Conservation (phyloP, 805 yeast genomes). For the Priceomyces castillae region DNA sequence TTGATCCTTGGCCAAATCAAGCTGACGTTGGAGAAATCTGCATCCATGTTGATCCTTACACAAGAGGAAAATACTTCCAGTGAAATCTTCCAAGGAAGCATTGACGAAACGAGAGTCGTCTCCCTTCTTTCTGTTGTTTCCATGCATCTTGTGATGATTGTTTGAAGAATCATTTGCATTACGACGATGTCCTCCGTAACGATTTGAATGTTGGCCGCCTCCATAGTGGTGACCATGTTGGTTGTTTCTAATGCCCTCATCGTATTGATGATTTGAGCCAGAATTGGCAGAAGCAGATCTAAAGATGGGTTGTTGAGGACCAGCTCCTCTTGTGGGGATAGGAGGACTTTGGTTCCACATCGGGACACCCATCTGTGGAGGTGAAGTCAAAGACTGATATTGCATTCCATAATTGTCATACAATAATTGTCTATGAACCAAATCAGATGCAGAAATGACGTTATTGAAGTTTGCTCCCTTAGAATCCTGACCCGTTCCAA, state of each 20-base stretch:
- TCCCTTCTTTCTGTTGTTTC: slow-evolving; percentile 47
- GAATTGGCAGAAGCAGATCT: background rate
- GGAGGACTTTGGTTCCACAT: slow-evolving; percentile 20
- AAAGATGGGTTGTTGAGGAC: background rate
- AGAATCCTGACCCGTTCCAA: background rate
- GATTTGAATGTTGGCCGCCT: slow-evolving; percentile 2
- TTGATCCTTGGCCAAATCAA: slow-evolving; percentile 56
- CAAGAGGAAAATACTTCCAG: slow-evolving; percentile 70
- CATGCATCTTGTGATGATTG: slow-evolving; percentile 37
- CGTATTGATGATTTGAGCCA: background rate
- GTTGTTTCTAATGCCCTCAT: background rate
- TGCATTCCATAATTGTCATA: slow-evolving; percentile 4
- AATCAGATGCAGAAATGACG: slow-evolving; percentile 1
- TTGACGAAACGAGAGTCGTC: slow-evolving; percentile 69
- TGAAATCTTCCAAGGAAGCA: slow-evolving; percentile 65
- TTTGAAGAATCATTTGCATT: slow-evolving; percentile 28
- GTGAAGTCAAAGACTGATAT: slow-evolving; percentile 3
- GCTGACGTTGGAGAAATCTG: slow-evolving; percentile 82
- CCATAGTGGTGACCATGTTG: no score
- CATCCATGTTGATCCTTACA: slow-evolving; percentile 98
- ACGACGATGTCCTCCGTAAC: slow-evolving; percentile 5
- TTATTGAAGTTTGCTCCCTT: background rate
- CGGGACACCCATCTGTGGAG: slow-evolving; percentile 6
- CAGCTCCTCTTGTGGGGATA: slow-evolving; percentile 5
- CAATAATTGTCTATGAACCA: slow-evolving; percentile 3